Evolutionary conservation across 768 basidiomycete genomes (phyloP), one percentile per base, ranked within the genome.

Genomic region (Termitomyces sp.): DNA sequence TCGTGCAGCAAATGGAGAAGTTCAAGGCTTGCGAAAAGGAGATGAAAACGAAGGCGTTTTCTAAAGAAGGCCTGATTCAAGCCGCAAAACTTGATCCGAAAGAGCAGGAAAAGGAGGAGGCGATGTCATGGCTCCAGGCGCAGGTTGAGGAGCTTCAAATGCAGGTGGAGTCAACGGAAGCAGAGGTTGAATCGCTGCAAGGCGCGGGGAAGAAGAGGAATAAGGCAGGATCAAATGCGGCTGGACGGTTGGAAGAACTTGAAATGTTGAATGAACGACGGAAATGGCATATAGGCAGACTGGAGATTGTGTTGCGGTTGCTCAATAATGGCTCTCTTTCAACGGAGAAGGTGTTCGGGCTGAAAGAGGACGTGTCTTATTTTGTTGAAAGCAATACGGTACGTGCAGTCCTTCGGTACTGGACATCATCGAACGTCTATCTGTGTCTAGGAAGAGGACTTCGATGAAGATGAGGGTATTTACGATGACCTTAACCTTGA

Each of bases 1-100:
- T 57, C 69, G 58, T 60, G 57, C 73, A 98, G 97, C 97, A 98
- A 98, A 99, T 99, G 97, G 97, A 99, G 78, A 95, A 94, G 70
- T 99, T 99, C 85, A 99, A 99, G 68, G 96, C 96, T 24, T 94
- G 95, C 75, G 97, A 99, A 78, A 99, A 98, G 78, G 97, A 99
- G 76, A 98, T 98, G 96, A 99, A 99, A 82, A 98, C 97, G 58
- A 99, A 99, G 73, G 97, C 97, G 0, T 99, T 98, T 75, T 98
- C 95, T 20, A 99, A 98, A 69, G 97, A 98, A 73, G 97, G 97
- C 43, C 80, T 99, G 43, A 97, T 89, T 60, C 92, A 94, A 59
- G 92, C 94, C 12, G 83, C 92, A 38, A 94, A 92, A 67, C 86
- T 98, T 24, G 97, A 98, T 73, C 97, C 97, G 55, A 94, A 93